These are phyloP conservation scores for Penicillium mononematosum DNA, from an alignment of 495 filamentous ascomycete species.

Conservation along the genomic window DNA sequence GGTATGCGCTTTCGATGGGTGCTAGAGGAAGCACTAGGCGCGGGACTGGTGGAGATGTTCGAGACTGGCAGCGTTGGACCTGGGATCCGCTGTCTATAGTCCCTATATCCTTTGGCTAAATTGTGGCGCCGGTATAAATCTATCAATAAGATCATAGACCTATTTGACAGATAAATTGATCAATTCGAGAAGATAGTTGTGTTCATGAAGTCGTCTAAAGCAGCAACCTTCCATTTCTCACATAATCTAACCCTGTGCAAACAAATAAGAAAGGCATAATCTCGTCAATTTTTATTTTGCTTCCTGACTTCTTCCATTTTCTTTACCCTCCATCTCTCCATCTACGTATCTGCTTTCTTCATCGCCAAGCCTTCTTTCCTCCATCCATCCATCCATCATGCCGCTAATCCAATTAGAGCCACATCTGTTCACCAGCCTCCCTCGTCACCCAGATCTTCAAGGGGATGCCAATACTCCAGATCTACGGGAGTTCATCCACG, in stretches of 20 bases:
- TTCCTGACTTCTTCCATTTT: background rate
- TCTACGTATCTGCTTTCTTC: background rate
- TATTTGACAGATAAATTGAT: background rate
- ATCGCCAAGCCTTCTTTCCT: background rate
- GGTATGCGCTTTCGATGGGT: conserved; percentile 78
- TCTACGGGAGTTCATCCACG: conserved; percentile 21
- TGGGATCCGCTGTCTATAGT: conserved; percentile 60
- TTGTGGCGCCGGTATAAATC: background rate
- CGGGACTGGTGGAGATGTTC: conserved; percentile 79
- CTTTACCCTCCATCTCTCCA: background rate
- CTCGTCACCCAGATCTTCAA: conserved; percentile 32
- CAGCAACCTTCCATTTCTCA: background rate
- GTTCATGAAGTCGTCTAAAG: background rate
- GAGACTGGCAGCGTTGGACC: conserved; percentile 79
- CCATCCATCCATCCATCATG: conserved; percentile 16
- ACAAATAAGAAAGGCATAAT: background rate
- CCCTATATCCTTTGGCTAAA: background rate
- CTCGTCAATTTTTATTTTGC: background rate
- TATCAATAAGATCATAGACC: background rate
- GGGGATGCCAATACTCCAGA: conserved; percentile 15
- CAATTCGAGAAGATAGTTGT: background rate
- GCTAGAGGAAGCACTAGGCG: conserved; percentile 72
- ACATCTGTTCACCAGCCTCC: conserved; percentile 33
- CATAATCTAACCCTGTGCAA: background rate
- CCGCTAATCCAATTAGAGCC: conserved; percentile 29